Base-by-base conservation (phyloP, 257 asterid genomes). In the Nemophila menziesii region DNA sequence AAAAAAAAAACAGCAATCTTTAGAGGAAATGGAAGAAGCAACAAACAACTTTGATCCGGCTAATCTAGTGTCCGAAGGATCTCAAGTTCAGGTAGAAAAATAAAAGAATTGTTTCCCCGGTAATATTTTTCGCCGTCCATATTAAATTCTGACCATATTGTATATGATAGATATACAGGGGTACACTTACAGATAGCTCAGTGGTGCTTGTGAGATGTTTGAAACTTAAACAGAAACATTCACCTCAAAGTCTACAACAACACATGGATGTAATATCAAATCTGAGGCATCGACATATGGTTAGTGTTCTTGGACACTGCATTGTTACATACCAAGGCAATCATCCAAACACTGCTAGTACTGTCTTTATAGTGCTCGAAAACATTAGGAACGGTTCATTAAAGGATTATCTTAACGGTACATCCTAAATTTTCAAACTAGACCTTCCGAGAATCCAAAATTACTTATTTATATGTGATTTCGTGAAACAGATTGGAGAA, bases 261-360 rank as follows among this genome's bases (percentile, higher is more conserved):
- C 99, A 90, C 73, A 85, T 82, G 89, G 99, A 90, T 54, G 69
- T 79, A 37, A 68, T 85, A 46, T 85, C 96, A 21, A 85, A 74
- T 77, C 79, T 90, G 49, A 85, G 99, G 68, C 94, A 90, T 51
- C 59, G 94, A 45, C 92, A 85, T 69, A 54, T 90, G 49, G 93
- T 85, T 20, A 85, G 96, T 58, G 93, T 85, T 33, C 71, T 90
- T 1, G 96, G 99, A 11, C 99, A 90, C 72, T 81, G 94, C 75
- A 72, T 73, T 39, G 93, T 73, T 54, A 64, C 93, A 5, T 77
- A 86, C 67, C 94, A 82, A 61, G 94, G 82, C 73, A n/a, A n/a
- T n/a, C 95, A 80, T 58, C 94, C 93, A 3, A 77, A 66, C 78
- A 57, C 81, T 20, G 77, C 82, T 33, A 75, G 86, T 80, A 74